These are phyloP conservation scores for Schizophyllum commune DNA, from an alignment of 1,284 basidiomycete genomes.

Conservation along the genomic window DNA sequence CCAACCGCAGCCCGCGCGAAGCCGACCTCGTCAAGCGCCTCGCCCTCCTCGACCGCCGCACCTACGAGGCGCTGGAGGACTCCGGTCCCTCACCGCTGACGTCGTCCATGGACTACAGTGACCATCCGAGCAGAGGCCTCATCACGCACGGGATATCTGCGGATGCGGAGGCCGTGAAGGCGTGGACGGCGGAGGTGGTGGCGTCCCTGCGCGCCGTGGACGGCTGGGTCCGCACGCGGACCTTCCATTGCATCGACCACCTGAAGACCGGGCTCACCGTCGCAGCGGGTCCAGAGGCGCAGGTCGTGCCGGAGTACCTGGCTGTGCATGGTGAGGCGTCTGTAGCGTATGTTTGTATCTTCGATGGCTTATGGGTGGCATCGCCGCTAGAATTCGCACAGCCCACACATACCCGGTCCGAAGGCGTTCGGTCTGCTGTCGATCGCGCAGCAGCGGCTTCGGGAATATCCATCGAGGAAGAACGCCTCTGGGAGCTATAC, in stretches of 20 bases:
- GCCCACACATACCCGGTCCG: slow-evolving; percentile 4
- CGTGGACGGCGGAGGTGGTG: slow-evolving; percentile 20
- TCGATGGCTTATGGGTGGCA: not conserved
- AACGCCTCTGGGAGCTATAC: slow-evolving; percentile 33
- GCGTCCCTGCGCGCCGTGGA: slow-evolving; percentile 13
- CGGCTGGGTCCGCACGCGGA: slow-evolving; percentile 31
- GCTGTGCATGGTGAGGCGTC: slow-evolving; percentile 28
- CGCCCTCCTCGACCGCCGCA: slow-evolving; percentile 44
- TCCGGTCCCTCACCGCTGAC: slow-evolving; percentile 23
- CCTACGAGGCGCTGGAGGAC: slow-evolving; percentile 33
- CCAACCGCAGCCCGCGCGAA: slow-evolving; percentile 48
- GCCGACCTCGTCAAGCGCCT: slow-evolving; percentile 38
- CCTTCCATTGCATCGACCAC: slow-evolving; percentile 30
- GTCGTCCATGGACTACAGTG: slow-evolving; percentile 22
- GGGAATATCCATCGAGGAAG: slow-evolving; percentile 17
- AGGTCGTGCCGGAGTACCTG: slow-evolving; percentile 25
- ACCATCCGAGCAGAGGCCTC: slow-evolving; percentile 28
- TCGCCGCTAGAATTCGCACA: not conserved
- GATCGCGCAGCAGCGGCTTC: slow-evolving; percentile 5
- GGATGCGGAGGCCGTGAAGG: slow-evolving; percentile 13
- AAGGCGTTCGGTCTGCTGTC: slow-evolving; percentile 1
- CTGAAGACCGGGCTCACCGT: slow-evolving; percentile 25
- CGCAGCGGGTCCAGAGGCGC: slow-evolving; percentile 19
- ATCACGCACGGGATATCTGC: slow-evolving; percentile 29
- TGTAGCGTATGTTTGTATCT: not conserved